These are phyloP conservation scores for Bretschneidera sinensis DNA, from an alignment of 345 rosid species.

Conservation along the genomic window DNA sequence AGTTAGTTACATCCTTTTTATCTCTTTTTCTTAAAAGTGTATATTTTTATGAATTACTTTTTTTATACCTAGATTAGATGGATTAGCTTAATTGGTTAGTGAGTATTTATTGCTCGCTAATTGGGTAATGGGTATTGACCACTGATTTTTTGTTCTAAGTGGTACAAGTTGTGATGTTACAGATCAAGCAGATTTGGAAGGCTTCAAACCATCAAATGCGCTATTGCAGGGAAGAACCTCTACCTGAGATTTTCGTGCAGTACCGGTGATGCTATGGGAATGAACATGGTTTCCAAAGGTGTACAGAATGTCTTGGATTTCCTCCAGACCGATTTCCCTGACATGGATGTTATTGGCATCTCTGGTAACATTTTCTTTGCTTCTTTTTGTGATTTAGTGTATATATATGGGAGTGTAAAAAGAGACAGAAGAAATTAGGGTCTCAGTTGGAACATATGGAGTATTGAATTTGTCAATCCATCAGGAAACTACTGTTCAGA, in stretches of 20 bases:
- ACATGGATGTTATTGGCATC: slow-evolving; percentile 67
- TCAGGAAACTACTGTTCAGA: slow-evolving; percentile 67
- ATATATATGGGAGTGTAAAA: too few species aligned
- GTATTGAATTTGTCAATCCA: background rate
- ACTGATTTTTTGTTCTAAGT: background rate
- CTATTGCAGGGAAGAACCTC: slow-evolving; percentile 63
- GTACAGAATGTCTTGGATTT: slow-evolving; percentile 67
- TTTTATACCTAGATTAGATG: too few species aligned
- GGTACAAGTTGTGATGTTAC: slow-evolving; percentile 12
- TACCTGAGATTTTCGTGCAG: slow-evolving; percentile 53
- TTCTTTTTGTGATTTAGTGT: background rate
- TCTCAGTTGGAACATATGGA: background rate
- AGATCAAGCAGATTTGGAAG: slow-evolving; percentile 62
- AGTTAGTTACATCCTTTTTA: too few species aligned
- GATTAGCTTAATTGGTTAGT: too few species aligned
- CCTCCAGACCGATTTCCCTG: slow-evolving; percentile 56
- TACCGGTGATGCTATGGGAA: slow-evolving; percentile 83
- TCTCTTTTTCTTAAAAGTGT: background rate
- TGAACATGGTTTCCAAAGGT: slow-evolving; percentile 81
- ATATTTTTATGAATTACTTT: background rate
- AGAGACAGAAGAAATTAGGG: too few species aligned
- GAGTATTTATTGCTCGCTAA: too few species aligned
- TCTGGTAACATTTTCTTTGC: slow-evolving; percentile 32
- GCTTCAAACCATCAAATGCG: slow-evolving; percentile 51
- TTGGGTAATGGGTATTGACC: too few species aligned